phyloP scores from a whole-genome alignment of 2,329 filamentous ascomycete species.

The Trichophyton equinum region DNA sequence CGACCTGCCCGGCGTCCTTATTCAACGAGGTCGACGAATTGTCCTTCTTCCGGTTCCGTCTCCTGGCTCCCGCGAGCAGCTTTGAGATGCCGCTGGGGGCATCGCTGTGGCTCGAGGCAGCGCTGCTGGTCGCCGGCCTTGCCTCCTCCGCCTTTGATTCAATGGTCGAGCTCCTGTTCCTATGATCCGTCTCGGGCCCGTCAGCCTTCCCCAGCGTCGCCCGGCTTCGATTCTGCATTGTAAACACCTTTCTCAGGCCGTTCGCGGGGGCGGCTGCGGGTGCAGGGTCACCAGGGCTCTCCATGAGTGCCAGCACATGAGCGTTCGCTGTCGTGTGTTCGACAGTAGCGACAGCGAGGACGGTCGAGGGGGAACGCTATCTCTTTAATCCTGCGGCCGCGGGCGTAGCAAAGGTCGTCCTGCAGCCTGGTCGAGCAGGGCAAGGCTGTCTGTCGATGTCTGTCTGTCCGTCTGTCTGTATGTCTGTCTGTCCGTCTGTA shows the following conservation, averaged over 20 bases:
- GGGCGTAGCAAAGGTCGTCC: no score
- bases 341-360: no score
- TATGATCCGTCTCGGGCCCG: slow-evolving; percentile 18
- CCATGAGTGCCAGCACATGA: slow-evolving; percentile 19
- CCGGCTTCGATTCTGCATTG: slow-evolving; percentile 26
- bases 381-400: no score
- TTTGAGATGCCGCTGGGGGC: slow-evolving; percentile 39
- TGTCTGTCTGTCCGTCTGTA: no score
- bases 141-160: slow-evolving; percentile 21
- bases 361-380: no score
- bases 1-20: not conserved
- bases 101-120: slow-evolving; percentile 19
- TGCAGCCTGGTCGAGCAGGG: no score
- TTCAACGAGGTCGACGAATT: slow-evolving; percentile 8
- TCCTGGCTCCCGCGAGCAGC: slow-evolving; percentile 31
- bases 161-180: slow-evolving; percentile 26
- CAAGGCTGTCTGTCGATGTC: no score
- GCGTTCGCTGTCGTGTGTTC: not conserved
- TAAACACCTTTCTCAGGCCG: slow-evolving; percentile 26
- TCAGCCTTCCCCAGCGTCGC: slow-evolving; percentile 27
- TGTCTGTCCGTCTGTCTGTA: no score
- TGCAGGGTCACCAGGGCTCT: slow-evolving; percentile 18
- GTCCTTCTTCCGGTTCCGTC: slow-evolving; percentile 34
- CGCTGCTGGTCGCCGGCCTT: slow-evolving; percentile 29
- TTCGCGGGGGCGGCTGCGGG: slow-evolving; percentile 20